Evolutionary conservation across 2,329 filamentous ascomycete species (phyloP), one percentile per base, ranked within the genome.

Genomic region (Aspergillus floridensis): DNA sequence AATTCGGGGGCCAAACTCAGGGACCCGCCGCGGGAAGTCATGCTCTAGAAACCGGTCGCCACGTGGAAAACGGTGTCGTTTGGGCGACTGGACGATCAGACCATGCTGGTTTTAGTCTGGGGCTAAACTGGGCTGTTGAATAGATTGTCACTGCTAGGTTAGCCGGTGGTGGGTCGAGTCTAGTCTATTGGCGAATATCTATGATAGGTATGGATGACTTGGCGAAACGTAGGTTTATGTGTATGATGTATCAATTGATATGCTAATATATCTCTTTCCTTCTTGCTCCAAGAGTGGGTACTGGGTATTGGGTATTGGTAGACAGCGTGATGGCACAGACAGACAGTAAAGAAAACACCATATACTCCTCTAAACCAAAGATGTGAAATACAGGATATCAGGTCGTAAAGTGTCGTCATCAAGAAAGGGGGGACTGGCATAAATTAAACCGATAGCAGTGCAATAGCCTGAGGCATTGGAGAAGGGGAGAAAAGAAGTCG

Each of bases 351-450:
- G 16, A 7, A 16, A 44, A 19, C 38, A 44, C 32, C 11, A 16
- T 35, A 16, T 35, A 16, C 38, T 44, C 38, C 38, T 44, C 38
- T 44, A 19, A 19, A 19, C 6, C 51, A 24, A 32, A 44, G 32
- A 46, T 19, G 16, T 46, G 32, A 44, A 53, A 44, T 53, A 53
- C 51, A 53, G 51, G 51, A 53, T 53, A 53, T 53, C 31, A 10
- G 41, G n/a, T 53, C 51, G 14, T 53, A 24, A 53, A 53, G 8
- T 10, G 26, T 29, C 26, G 26, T 35, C 32, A 35, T 35, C 14
- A 35, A 35, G 11, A 16, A 35, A 35, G 2, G 14, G 32, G 32
- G 26, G 3, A 29, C 7, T 29, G 26, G 32, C 32, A 19, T 50
- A 21, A 19, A 31, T 16, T 8, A 35, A 35, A 35, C 11, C 2